Evolutionary conservation across 805 yeast species (phyloP), one percentile per base, ranked within the genome.

Genomic region (Candida argentea): DNA sequence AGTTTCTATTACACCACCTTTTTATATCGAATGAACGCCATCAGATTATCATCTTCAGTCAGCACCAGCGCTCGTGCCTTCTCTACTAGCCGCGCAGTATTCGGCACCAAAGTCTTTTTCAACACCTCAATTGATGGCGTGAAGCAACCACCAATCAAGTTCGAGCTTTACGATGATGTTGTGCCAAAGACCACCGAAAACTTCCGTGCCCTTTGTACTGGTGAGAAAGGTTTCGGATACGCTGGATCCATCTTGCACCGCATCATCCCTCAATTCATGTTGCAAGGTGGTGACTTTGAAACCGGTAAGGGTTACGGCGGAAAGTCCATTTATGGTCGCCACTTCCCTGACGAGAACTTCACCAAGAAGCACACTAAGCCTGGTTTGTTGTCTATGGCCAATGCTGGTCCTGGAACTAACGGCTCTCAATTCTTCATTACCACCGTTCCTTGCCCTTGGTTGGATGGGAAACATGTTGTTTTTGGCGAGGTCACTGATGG

Each of bases 291-390:
- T 44, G 68, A 62, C 42, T 60, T 61, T 67, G 91, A 81, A 62
- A 77, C 81, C 62, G 79, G 83, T 59, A 77, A 82, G 57, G 96
- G 97, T 44, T 76, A 81, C 46, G 97, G 97, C 56, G 97, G 97
- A 56, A 76, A 76, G 59, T 78, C 86, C 26, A 80, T 80, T 58
- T 80, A 80, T 57, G 91, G 89, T 45, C 63, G 62, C 42, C 74
- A 71, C 40, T 73, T 74, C 43, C 61, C 67, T 21, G 78, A 73
- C 37, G 78, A 74, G 61, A 78, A 81, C 70, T 82, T 82, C 51
- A 42, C 57, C 42, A 72, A 73, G 65, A 76, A 56, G 44, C 94
- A 84, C 70, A 73, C 69, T 57, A 75, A 67, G 52, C 79, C 89
- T 38, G 93, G 93, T 51, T 65, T 82, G 41, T 61, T 84, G 50